Conservation (phyloP, 2,329 filamentous ascomycete genomes). For the Didymella lethalis region DNA sequence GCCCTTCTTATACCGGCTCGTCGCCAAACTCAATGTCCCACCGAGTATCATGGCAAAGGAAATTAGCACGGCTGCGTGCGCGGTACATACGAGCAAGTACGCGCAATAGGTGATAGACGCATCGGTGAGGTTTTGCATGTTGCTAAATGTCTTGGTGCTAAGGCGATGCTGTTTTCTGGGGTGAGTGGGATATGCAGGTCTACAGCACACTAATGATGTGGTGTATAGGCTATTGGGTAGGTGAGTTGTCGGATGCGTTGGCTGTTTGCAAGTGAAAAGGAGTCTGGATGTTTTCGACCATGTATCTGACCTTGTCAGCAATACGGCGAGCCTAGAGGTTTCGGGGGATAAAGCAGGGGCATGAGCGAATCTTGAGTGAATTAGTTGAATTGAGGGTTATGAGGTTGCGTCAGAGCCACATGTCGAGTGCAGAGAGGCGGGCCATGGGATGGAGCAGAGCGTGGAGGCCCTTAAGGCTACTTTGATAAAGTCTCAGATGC, state of each 20-base stretch:
- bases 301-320: too few species aligned
- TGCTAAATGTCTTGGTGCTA: not conserved
- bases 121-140: not conserved
- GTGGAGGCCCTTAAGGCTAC: too few species aligned
- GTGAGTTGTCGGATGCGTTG: not conserved
- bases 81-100: not conserved
- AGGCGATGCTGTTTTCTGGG: not conserved
- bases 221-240: not conserved
- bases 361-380: too few species aligned
- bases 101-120: not conserved
- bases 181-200: not conserved
- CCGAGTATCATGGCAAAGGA: not conserved
- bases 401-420: too few species aligned
- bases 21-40: not conserved
- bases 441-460: too few species aligned
- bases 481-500: too few species aligned
- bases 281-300: not conserved
- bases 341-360: too few species aligned
- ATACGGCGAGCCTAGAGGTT: too few species aligned
- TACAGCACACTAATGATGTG: not conserved
- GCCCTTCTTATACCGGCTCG: not conserved
- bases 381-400: too few species aligned
- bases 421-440: too few species aligned
- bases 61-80: not conserved
- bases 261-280: not conserved